These are phyloP conservation scores for Prasinococcaceae sp. DNA, from an alignment of 139 green algal species.

Conservation along the genomic window DNA sequence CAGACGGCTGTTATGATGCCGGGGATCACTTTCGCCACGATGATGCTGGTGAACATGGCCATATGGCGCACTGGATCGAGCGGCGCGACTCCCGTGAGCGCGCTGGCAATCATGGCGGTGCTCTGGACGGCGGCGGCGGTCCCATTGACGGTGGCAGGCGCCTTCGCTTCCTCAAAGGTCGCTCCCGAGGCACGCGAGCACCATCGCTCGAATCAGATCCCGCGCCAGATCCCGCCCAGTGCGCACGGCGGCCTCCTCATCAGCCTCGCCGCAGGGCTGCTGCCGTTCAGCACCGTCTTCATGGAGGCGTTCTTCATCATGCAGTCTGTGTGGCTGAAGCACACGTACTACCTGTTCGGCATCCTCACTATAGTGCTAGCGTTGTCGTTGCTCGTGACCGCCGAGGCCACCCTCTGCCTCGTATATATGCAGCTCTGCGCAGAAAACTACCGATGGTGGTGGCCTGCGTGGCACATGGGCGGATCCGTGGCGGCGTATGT, in stretches of 20 bases:
- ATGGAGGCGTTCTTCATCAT: slow-evolving; percentile 96
- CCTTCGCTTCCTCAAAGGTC: slow-evolving; percentile 21
- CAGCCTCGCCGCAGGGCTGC: slow-evolving; percentile 59
- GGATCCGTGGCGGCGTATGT: too few relatives aligned
- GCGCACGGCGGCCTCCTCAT: slow-evolving; percentile 62
- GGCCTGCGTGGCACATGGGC: too few relatives aligned
- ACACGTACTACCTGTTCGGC: slow-evolving; percentile 84
- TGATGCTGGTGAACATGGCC: slow-evolving; percentile 66
- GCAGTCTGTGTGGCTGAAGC: slow-evolving; percentile 68
- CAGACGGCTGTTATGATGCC: slow-evolving; percentile 60
- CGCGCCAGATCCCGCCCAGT: slow-evolving; percentile 74
- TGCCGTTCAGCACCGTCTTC: slow-evolving; percentile 91
- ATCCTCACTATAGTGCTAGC: slow-evolving; percentile 74
- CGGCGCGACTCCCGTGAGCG: slow-evolving; percentile 66
- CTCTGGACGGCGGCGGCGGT: slow-evolving; percentile 82
- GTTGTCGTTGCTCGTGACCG: slow-evolving; percentile 68
- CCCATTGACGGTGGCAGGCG: slow-evolving; percentile 43
- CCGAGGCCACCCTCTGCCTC: slow-evolving; percentile 48
- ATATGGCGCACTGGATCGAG: slow-evolving; percentile 56
- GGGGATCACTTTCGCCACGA: slow-evolving; percentile 55
- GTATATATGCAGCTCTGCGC: slow-evolving; percentile 75
- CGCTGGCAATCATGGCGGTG: slow-evolving; percentile 72
- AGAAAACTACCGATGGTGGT: slow-evolving; percentile 88
- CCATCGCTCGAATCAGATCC: slow-evolving; percentile 89
- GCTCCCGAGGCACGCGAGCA: slow-evolving; percentile 50